A percentile compares a stretch with the other conserved stretches of the same genome.
phyloP scores from a whole-genome alignment of 2,329 filamentous ascomycete species.

The Daldinia sp. region DNA sequence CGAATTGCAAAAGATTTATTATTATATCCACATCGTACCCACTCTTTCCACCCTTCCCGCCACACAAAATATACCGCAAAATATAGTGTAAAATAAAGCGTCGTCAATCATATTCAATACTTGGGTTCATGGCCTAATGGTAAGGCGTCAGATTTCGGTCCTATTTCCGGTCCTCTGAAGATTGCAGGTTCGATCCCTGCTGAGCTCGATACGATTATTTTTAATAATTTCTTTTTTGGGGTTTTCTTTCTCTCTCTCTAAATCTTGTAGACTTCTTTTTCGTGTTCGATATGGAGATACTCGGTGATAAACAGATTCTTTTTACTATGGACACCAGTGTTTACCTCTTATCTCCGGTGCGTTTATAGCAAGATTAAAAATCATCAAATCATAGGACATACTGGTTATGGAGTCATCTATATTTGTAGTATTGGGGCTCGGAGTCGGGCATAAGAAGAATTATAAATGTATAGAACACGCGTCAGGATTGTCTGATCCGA shows the following conservation, averaged over 20 bases:
- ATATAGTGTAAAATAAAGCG: neutral
- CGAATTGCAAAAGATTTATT: too few relatives aligned
- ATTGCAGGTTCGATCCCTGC: slow-evolving; percentile 29
- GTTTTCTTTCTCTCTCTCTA: neutral
- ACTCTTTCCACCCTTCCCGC: neutral
- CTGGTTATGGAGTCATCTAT: too few relatives aligned
- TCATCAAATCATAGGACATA: too few relatives aligned
- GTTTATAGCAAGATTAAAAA: too few relatives aligned
- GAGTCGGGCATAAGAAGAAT: neutral
- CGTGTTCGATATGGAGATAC: too few relatives aligned
- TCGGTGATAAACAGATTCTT: too few relatives aligned
- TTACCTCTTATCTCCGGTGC: too few relatives aligned
- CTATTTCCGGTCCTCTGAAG: slow-evolving; percentile 7
- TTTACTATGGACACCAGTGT: too few relatives aligned
- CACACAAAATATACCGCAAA: neutral
- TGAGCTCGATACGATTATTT: too few relatives aligned
- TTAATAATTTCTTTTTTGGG: neutral
- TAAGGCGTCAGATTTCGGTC: slow-evolving; percentile 29
- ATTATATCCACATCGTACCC: neutral
- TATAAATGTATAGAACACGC: too few relatives aligned
- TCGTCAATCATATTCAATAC: neutral
- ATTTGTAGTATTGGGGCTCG: too few relatives aligned
- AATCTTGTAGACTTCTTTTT: neutral
- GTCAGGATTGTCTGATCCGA: too few relatives aligned
- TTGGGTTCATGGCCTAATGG: slow-evolving; percentile 26